Evolutionary conservation across 176 grass and related monocot genomes (phyloP).

Genomic region (Musa acuminata): DNA sequence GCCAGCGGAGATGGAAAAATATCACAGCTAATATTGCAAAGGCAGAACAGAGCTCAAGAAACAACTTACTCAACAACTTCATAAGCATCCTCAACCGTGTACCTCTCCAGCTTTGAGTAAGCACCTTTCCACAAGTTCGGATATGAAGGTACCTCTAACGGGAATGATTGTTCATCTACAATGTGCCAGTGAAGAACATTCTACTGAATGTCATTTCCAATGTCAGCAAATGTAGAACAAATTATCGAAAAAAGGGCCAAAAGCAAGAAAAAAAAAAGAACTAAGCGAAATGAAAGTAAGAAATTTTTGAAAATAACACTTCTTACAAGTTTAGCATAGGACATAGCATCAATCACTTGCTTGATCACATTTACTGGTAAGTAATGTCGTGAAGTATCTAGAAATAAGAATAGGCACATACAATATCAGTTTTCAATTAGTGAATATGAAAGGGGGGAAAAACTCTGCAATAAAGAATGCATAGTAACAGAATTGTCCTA

Average conservation of each 20-base stretch:
- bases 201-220: constrained; percentile 65
- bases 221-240: constrained; percentile 36
- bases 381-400: constrained; percentile 92
- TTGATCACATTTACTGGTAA: constrained; percentile 77
- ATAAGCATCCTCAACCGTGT: constrained; percentile 73
- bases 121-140: constrained; percentile 88
- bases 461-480: neutral
- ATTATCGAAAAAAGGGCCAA: neutral
- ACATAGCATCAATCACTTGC: constrained; percentile 88
- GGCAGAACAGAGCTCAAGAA: constrained; percentile 10
- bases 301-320: constrained; percentile 1
- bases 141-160: constrained; percentile 80
- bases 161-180: constrained; percentile 88
- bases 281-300: constrained; percentile 3
- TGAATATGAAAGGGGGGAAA: neutral
- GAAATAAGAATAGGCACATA: constrained; percentile 10
- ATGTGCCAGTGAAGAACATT: constrained; percentile 99
- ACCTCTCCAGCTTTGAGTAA: constrained; percentile 71
- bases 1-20: neutral
- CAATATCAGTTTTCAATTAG: neutral
- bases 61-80: constrained; percentile 76
- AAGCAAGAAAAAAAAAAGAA: constrained; percentile 6
- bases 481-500: constrained; percentile 19
- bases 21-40: constrained; percentile 4
- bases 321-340: constrained; percentile 93